A percentile compares a stretch with the other conserved stretches of the same genome.
Conservation (phyloP, 768 basidiomycete species). For the Rhodosporidiobolus odoratus region DNA sequence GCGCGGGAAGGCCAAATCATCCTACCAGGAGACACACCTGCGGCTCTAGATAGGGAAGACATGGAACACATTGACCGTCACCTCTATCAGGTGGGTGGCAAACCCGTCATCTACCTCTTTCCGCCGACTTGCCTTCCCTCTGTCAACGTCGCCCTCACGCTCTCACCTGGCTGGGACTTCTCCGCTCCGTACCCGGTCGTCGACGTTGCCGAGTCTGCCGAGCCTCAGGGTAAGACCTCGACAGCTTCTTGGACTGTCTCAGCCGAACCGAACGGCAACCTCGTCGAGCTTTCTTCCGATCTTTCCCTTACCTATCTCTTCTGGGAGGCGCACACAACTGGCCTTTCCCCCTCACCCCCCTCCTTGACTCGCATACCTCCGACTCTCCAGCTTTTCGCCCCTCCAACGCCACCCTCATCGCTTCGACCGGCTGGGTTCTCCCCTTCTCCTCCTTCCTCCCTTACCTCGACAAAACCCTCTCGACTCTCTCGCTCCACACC, state of each 20-base stretch:
- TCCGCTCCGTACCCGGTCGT: conserved; percentile 46
- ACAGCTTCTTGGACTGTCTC: conserved; percentile 46
- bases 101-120: conserved; percentile 50
- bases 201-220: background rate
- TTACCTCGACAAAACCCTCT: conserved; percentile 48
- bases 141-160: conserved; percentile 45
- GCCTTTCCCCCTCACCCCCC: background rate
- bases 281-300: conserved; percentile 44
- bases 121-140: conserved; percentile 41
- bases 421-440: conserved; percentile 40
- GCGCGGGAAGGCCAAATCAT: no score
- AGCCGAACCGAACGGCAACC: conserved; percentile 44
- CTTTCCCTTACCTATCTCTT: conserved; percentile 47
- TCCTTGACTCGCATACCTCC: no score
- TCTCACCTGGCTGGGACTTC: conserved; percentile 47
- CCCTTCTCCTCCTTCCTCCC: conserved; percentile 43
- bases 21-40: no score
- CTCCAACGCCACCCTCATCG: background rate
- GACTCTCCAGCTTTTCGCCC: background rate
- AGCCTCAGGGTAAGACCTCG: background rate
- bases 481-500: conserved; percentile 48
- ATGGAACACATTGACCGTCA: no score
- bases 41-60: no score
- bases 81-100: no score
- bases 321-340: conserved; percentile 45